phyloP scores from a whole-genome alignment of 1,284 basidiomycete genomes.

The Puccinia coronata region DNA sequence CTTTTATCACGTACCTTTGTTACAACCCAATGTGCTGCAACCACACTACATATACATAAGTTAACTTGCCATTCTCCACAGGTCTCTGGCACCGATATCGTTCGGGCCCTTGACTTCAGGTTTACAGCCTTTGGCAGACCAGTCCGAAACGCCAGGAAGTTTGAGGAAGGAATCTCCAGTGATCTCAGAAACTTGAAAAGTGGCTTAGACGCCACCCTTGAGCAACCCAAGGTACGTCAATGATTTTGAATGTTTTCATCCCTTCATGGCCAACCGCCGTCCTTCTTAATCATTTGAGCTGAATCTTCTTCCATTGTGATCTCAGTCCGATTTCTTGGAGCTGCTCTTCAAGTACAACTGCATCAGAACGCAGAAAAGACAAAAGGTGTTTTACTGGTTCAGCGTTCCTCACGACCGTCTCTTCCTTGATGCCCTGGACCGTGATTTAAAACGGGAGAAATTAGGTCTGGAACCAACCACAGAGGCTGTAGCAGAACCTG shows the following conservation, averaged over 20 bases:
- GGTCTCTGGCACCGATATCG: slow-evolving; percentile 57
- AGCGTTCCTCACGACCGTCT: slow-evolving; percentile 68
- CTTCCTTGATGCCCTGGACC: slow-evolving; percentile 87
- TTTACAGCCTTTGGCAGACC: slow-evolving; percentile 80
- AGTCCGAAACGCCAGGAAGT: slow-evolving; percentile 81
- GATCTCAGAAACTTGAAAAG: slow-evolving; percentile 88
- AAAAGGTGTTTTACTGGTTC: slow-evolving; percentile 89
- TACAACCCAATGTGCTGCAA: background rate
- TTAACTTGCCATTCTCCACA: background rate
- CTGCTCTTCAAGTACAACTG: slow-evolving; percentile 90
- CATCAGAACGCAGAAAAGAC: slow-evolving; percentile 93
- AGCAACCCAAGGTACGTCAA: slow-evolving; percentile 87
- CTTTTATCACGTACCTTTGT: slow-evolving; percentile 66
- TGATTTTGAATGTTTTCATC: background rate
- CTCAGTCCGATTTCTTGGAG: slow-evolving; percentile 83
- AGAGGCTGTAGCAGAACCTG: slow-evolving; percentile 73
- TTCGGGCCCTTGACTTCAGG: slow-evolving; percentile 80
- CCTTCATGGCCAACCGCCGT: background rate
- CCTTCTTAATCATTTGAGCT: background rate
- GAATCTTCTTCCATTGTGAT: too few relatives aligned
- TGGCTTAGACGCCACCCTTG: slow-evolving; percentile 80
- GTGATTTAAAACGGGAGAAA: slow-evolving; percentile 88
- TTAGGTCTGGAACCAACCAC: slow-evolving; percentile 81
- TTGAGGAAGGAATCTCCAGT: slow-evolving; percentile 88
- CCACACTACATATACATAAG: background rate